These are phyloP conservation scores for Firmiana major DNA, from an alignment of 345 rosid species.

Conservation along the genomic window DNA sequence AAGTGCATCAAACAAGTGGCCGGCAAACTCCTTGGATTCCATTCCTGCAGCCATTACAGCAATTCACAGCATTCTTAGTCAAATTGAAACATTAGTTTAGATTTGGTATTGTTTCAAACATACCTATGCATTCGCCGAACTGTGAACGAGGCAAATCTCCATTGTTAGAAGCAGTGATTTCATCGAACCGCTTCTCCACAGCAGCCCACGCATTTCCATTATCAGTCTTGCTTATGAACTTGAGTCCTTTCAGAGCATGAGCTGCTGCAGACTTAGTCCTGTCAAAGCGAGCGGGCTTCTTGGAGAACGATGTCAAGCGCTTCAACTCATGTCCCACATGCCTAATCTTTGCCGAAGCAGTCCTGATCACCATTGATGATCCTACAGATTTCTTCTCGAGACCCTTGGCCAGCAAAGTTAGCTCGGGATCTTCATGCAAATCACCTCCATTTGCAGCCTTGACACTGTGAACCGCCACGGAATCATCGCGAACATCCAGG, in stretches of 20 bases:
- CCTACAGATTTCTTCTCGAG: constrained; percentile 45
- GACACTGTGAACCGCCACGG: constrained; percentile 30
- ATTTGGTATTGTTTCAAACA: not conserved
- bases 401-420: constrained; percentile 38
- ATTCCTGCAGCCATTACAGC: constrained; percentile 37
- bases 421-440: constrained; percentile 37
- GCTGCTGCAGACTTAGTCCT: constrained; percentile 62
- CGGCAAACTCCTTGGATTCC: constrained; percentile 73
- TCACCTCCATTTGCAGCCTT: constrained; percentile 26
- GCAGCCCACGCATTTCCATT: constrained; percentile 68
- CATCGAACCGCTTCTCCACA: constrained; percentile 61
- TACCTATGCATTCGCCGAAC: constrained; percentile 73
- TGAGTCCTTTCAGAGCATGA: constrained; percentile 65
- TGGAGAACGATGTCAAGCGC: constrained; percentile 49
- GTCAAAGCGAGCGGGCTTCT: constrained; percentile 45
- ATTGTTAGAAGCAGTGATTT: constrained; percentile 46
- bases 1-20: constrained; percentile 65
- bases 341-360: constrained; percentile 45
- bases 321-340: constrained; percentile 68
- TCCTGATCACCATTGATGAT: constrained; percentile 29
- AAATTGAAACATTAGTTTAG: not conserved
- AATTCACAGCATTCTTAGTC: not conserved
- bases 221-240: constrained; percentile 68
- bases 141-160: constrained; percentile 41
- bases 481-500: constrained; percentile 10